Evolutionary conservation across 306 rosid species (phyloP).

Genomic region (Malus sylvestris): DNA sequence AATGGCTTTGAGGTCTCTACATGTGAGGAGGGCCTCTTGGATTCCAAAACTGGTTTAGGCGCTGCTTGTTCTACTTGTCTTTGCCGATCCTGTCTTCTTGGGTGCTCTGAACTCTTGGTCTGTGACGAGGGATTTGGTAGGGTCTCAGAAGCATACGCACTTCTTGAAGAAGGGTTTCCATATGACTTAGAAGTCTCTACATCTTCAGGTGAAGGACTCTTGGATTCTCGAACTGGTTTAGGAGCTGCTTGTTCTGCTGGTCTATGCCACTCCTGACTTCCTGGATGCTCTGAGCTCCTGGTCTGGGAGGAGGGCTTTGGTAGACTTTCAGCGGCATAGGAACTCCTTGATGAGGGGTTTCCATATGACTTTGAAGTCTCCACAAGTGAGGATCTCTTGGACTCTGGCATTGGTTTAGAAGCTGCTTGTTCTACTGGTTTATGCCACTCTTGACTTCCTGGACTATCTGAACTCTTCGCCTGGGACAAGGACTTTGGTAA

Average conservation of each 20-base stretch:
- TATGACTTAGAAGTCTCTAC: constrained; percentile 9
- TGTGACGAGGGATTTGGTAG: constrained; percentile 18
- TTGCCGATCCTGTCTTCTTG: constrained; percentile 9
- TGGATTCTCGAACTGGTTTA: constrained; percentile 1
- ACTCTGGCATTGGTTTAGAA: not conserved
- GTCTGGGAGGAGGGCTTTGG: constrained; percentile 22
- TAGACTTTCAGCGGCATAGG: constrained; percentile 24
- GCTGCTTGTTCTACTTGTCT: constrained; percentile 16
- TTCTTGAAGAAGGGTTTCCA: constrained; percentile 30
- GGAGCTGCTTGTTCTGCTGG: not conserved
- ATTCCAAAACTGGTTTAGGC: constrained; percentile 23
- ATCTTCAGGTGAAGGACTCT: not conserved
- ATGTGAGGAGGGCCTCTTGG: constrained; percentile 16
- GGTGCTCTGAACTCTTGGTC: constrained; percentile 30
- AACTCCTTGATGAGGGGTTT: constrained; percentile 30
- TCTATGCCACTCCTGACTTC: constrained; percentile 11
- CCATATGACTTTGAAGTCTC: not conserved
- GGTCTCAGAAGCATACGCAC: constrained; percentile 28
- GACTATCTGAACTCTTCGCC: constrained; percentile 31
- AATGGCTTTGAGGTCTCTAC: constrained; percentile 30
- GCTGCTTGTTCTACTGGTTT: not conserved
- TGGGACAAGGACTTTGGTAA: constrained; percentile 19
- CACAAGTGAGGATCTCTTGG: not conserved
- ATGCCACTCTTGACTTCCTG: constrained; percentile 15
- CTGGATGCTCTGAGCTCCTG: constrained; percentile 28